Conservation (phyloP, 805 yeast species). For the Sugiyamaella americana region DNA sequence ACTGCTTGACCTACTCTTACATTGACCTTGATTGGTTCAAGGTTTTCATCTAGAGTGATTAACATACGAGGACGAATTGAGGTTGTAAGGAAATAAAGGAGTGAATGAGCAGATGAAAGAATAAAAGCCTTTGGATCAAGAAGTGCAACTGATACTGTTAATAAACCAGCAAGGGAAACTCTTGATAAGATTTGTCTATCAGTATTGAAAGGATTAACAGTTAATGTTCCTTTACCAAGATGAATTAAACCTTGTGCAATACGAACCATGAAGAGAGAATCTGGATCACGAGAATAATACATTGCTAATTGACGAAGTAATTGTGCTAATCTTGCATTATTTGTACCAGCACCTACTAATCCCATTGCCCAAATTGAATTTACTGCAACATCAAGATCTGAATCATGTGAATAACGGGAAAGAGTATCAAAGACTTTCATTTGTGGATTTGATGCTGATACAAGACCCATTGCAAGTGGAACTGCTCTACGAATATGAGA, state of each 20-base stretch:
- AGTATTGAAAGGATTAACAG: conserved; percentile 81
- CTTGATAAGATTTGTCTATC: conserved; percentile 84
- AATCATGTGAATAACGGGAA: conserved; percentile 93
- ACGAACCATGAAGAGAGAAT: conserved; percentile 86
- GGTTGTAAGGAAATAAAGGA: conserved; percentile 79
- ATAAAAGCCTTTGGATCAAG: conserved; percentile 82
- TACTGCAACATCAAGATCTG: conserved; percentile 87
- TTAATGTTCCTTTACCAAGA: conserved; percentile 91
- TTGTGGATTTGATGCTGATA: conserved; percentile 89
- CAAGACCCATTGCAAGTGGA: conserved; percentile 96
- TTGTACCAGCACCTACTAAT: conserved; percentile 96
- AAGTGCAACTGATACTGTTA: conserved; percentile 77
- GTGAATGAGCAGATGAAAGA: conserved; percentile 64
- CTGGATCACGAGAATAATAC: conserved; percentile 85
- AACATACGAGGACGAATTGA: conserved; percentile 91
- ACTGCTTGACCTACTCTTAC: conserved; percentile 99
- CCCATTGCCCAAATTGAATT: conserved; percentile 98
- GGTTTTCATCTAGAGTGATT: conserved; percentile 83
- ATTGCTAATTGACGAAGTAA: conserved; percentile 89
- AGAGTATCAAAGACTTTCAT: conserved; percentile 95
- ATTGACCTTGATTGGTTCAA: conserved; percentile 88
- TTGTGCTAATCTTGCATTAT: conserved; percentile 96
- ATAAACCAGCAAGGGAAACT: conserved; percentile 81
- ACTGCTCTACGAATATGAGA: conserved; percentile 87
- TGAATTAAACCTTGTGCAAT: conserved; percentile 93